Base-by-base conservation (phyloP, 2,329 filamentous ascomycete species). In the Phaeomoniella chlamydospora region DNA sequence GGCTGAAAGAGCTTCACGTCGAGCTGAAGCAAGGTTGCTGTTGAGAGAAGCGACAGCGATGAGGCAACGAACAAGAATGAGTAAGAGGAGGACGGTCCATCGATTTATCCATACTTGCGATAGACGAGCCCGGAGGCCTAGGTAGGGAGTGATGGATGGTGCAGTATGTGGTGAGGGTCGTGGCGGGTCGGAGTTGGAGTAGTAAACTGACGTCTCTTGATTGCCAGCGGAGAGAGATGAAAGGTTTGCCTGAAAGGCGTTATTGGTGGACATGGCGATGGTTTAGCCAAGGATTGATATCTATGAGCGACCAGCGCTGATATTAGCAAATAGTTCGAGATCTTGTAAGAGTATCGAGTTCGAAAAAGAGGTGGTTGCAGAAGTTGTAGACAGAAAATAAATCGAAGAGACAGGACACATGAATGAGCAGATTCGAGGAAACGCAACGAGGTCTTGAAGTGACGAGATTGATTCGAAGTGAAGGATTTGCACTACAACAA, bases 61-160 rank as follows among this genome's bases (percentile, higher is more conserved):
- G 36, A 98, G 62, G 41, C 88, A 72, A 39, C 87, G 76, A 43
- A 80, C 73, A 36, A 98, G 76, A 38, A 96, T 78, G 37, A 98
- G 75, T 40, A 94, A 58, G 33, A 96, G 68, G 33, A 98, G 70
- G 41, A 96, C 68, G 29, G 90, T 96, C 90, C 90, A 98, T 58
- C 83, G 75, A 66, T 98, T 96, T 64, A 98, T 77, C 86, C 88
- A 94, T 57, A 92, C 72, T 66, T 98, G 90, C 36, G 90, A 96
- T 49, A 96, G 71, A 50, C 87, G 79, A 49, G 88, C 79, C 51
- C 77, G 76, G 52, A 94, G 75, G 49, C 87, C 86, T 43, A 98
- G 80, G 57, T 96, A 96, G 42, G 90, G 88, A 44, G 86, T 94
- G 52, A 81, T 70, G 53, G 74, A 74, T 55, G 73, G 73, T 57